Evolutionary conservation across 192 early-diverging fungal species (phyloP), one percentile per base, ranked within the genome.

Genomic region (Backusella westeae): DNA sequence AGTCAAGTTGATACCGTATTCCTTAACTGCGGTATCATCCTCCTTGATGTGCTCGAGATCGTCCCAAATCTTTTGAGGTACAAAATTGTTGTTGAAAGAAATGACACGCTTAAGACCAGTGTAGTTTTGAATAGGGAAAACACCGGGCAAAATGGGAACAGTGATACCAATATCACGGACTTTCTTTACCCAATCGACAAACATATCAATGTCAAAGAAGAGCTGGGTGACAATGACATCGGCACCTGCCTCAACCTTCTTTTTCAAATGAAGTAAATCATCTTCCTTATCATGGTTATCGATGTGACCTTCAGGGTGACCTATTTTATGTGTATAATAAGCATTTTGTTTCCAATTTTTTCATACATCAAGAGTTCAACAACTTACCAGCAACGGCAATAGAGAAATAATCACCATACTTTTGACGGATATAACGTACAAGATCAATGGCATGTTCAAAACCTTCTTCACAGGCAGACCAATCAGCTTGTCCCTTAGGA

Each of bases 41-140:
- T 99, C 97, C 90, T 99, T 98, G 90, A 99, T 99, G 34, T 93
- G 92, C 80, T 97, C 97, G 71, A 99, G 87, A 19, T 88, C 94
- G 65, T 92, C 90, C 84, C 88, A 87, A 76, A 99, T 92, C 74
- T 91, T 81, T 76, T 93, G 83, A 71, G 97, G 97, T n/a, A 99
- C 95, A 74, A 77, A 80, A 75, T 94, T 95, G 77, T 94, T 93
- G 79, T 93, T 92, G 67, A 95, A 90, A 14, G 93, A 88, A 63
- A 95, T 94, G 89, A 97, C 96, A 76, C 94, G 87, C 86, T 95
- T 93, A 86, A 99, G 96, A 66, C 96, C 94, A 66, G 88, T 90
- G 80, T 96, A 97, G 77, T 88, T 94, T 84, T 97, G 96, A 76
- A 99, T 99, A 67, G 96, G 96, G 94, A 99, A 96, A 75, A 99